Evolutionary conservation across 1,284 basidiomycete genomes (phyloP).

Genomic region (Porodaedalea pini): DNA sequence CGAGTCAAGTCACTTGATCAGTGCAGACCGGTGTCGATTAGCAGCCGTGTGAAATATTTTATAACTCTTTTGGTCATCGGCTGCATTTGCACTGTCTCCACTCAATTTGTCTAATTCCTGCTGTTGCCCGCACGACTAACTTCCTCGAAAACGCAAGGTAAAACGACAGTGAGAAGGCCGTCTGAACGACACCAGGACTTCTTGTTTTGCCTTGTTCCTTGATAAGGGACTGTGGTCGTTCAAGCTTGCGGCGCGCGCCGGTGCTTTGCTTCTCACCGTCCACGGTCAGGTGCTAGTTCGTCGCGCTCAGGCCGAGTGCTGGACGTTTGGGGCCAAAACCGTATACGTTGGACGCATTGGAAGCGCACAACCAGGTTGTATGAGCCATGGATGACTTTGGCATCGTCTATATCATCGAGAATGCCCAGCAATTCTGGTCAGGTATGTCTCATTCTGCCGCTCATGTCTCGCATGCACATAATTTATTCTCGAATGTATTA

Average conservation of each 20-base stretch:
- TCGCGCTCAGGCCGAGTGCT: background rate
- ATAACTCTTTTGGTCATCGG: background rate
- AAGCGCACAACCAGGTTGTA: background rate
- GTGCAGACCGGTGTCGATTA: too few species aligned
- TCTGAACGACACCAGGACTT: background rate
- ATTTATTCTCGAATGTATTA: background rate
- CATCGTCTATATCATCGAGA: constrained; percentile 77
- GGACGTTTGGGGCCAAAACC: background rate
- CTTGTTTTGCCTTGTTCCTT: background rate
- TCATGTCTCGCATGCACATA: constrained; percentile 8
- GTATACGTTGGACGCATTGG: background rate
- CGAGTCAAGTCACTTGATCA: too few species aligned
- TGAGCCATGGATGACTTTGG: constrained; percentile 40
- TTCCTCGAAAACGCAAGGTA: background rate
- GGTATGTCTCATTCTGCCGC: constrained; percentile 45
- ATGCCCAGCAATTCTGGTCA: constrained; percentile 81
- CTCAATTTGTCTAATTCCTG: background rate
- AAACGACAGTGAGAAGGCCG: background rate
- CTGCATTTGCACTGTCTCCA: background rate
- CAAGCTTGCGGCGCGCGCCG: background rate
- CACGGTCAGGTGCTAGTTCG: constrained; percentile 20
- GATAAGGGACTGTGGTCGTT: background rate
- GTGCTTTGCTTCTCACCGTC: constrained; percentile 15
- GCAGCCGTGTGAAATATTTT: background rate
- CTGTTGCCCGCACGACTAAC: background rate